Percentiles rank a stretch among this genome's conserved stretches.
phyloP scores from a whole-genome alignment of 1,139 yeast species.

The Pichia sp. region DNA sequence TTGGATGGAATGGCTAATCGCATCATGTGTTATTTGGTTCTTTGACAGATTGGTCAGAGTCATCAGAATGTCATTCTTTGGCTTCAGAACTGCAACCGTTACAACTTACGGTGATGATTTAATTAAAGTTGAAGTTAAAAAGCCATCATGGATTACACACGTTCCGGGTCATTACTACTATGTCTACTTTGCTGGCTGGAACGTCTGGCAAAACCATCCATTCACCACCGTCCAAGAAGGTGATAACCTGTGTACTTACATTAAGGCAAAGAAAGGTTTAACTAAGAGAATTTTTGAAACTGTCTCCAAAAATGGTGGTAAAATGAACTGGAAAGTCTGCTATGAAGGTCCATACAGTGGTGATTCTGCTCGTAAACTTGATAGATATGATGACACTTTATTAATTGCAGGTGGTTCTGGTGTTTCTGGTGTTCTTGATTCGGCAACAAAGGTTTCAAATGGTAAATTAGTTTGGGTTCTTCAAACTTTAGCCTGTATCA shows the following conservation, averaged over 20 bases:
- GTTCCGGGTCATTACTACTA: constrained; percentile 42
- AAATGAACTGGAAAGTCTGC: constrained; percentile 29
- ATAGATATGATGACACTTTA: constrained; percentile 45
- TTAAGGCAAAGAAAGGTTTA: constrained; percentile 33
- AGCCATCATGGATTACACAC: constrained; percentile 34
- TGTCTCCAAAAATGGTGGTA: constrained; percentile 16
- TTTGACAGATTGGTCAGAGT: constrained; percentile 36
- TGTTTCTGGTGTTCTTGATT: constrained; percentile 3
- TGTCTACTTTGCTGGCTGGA: constrained; percentile 25
- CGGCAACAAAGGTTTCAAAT: constrained; percentile 25
- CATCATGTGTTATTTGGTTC: constrained; percentile 34
- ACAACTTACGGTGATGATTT: constrained; percentile 31
- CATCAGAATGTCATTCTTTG: constrained; percentile 33
- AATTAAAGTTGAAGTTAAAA: constrained; percentile 36
- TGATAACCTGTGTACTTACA: constrained; percentile 24
- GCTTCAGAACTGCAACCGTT: constrained; percentile 29
- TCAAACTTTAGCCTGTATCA: constrained; percentile 3
- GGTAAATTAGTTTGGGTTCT: constrained; percentile 15
- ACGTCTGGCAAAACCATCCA: constrained; percentile 35
- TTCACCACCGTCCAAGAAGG: constrained; percentile 29
- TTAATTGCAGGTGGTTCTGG: constrained; percentile 59
- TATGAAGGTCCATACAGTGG: constrained; percentile 67
- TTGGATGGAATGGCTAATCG: constrained; percentile 40
- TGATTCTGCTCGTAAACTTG: constrained; percentile 20
- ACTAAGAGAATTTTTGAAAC: constrained; percentile 21